Evolutionary conservation across 352 stramenopile species (phyloP), one percentile per base, ranked within the genome.

Genomic region (Phytophthora constricta): DNA sequence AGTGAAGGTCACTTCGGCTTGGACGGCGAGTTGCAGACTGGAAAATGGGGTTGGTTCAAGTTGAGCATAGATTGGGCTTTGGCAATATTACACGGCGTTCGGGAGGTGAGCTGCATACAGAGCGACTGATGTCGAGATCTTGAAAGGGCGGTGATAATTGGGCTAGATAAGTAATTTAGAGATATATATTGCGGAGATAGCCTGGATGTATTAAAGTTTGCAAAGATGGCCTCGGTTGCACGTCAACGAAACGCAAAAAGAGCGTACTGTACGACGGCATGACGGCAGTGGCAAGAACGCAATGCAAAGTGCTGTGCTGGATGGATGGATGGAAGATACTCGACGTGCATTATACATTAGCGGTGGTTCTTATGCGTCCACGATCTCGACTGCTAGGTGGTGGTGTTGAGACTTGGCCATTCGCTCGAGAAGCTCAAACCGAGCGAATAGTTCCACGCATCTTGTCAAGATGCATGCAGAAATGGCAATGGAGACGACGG

Each of bases 361-460:
- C 11, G 34, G 11, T 42, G 11, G 4, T 42, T 42, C 34, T 42
- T 42, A 42, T 19, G 14, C 5, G 4, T 20, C n/a, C 19, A 17
- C 41, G 7, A 23, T 22, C 19, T 9, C 23, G 28, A 5, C 23
- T 34, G 43, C 31, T 58, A 62, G 31, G 41, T 46, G 16, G 25
- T 43, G 22, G 22, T 45, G 52, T 58, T 45, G 17, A 46, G 46
- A 60, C 46, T 72, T 72, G 65, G 58, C 65, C 28, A 64, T 72
- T 72, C 65, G 37, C 58, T 68, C 51, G 58, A 55, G 51, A 68
- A 72, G 51, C 51, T 68, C 51, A 60, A 37, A 48, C 16, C 52
- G 52, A 72, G 58, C 41, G 65, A 72, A 72, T 72, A 59, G 46
- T 53, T 72, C 65, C 65, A 25, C 60, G 51, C 65, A 47, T 23